A percentile compares a stretch with the other conserved stretches of the same genome.
These are phyloP conservation scores for Apiospora sp. DNA, from an alignment of 2,329 filamentous ascomycete species.

Conservation along the genomic window DNA sequence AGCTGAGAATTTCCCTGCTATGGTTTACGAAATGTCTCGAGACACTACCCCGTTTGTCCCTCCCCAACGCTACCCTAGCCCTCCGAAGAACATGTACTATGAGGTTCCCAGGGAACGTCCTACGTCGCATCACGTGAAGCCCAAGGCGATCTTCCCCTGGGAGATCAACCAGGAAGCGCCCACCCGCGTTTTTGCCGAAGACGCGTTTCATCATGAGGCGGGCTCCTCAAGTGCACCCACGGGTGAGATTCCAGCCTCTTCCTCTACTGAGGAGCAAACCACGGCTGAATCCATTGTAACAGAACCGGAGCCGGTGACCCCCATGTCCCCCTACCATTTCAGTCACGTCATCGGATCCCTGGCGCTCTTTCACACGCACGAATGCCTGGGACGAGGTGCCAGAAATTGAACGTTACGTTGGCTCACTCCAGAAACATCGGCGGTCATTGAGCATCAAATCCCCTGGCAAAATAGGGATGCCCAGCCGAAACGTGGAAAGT, in stretches of 20 bases:
- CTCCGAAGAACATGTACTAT: slow-evolving; percentile 89
- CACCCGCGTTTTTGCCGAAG: slow-evolving; percentile 71
- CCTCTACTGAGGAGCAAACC: slow-evolving; percentile 32
- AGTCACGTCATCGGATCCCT: slow-evolving; percentile 64
- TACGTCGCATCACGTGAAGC: slow-evolving; percentile 60
- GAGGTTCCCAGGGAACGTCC: slow-evolving; percentile 74
- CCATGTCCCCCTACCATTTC: slow-evolving; percentile 57
- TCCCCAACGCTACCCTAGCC: slow-evolving; percentile 79
- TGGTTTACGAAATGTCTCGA: slow-evolving; percentile 84
- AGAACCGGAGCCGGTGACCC: slow-evolving; percentile 55
- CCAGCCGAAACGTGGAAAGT: slow-evolving; percentile 34
- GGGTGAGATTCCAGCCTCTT: slow-evolving; percentile 31
- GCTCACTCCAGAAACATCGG: slow-evolving; percentile 71
- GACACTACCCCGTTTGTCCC: slow-evolving; percentile 79
- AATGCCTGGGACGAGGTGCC: slow-evolving; percentile 96
- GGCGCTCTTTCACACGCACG: slow-evolving; percentile 75
- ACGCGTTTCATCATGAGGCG: slow-evolving; percentile 42
- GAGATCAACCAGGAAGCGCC: slow-evolving; percentile 72
- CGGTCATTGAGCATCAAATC: slow-evolving; percentile 46
- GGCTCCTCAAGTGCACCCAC: slow-evolving; percentile 29
- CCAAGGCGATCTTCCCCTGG: slow-evolving; percentile 88
- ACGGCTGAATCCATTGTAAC: slow-evolving; percentile 46
- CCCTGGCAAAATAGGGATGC: slow-evolving; percentile 37
- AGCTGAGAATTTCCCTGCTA: slow-evolving; percentile 81
- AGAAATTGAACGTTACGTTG: slow-evolving; percentile 88